phyloP scores from a whole-genome alignment of 2,329 filamentous ascomycete species.

The Thelonectria olida region DNA sequence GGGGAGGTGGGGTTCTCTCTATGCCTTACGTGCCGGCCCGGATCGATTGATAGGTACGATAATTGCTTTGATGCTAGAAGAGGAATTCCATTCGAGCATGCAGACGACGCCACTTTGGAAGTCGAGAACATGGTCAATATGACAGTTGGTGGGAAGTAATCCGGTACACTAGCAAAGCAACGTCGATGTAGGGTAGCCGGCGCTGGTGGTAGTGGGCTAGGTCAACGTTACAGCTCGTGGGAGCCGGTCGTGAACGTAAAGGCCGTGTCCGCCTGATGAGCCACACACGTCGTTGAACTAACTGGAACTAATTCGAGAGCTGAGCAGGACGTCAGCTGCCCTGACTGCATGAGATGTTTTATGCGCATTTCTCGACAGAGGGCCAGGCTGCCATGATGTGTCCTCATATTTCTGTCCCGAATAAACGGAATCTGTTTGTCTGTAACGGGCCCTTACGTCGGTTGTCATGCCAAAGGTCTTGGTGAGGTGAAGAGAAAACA shows the following conservation, averaged over 20 bases:
- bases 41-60: neutral
- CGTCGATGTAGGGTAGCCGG: neutral
- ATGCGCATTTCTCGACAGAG: neutral
- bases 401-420: neutral
- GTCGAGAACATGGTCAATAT: no score
- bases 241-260: neutral
- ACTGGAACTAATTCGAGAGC: no score
- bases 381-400: neutral
- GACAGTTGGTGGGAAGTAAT: no score
- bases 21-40: neutral
- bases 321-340: neutral
- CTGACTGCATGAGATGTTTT: neutral
- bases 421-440: constrained; percentile 8
- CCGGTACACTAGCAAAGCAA: no score
- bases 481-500: constrained; percentile 4
- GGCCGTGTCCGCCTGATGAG: neutral
- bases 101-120: no score
- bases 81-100: neutral
- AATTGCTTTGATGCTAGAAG: neutral
- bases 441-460: constrained; percentile 2
- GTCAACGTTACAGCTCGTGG: neutral
- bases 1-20: neutral
- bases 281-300: neutral
- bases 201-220: neutral
- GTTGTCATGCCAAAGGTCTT: constrained; percentile 22